Evolutionary conservation across 2,329 filamentous ascomycete genomes (phyloP), one percentile per base, ranked within the genome.

Genomic region (Aspergillus thermomutatus): DNA sequence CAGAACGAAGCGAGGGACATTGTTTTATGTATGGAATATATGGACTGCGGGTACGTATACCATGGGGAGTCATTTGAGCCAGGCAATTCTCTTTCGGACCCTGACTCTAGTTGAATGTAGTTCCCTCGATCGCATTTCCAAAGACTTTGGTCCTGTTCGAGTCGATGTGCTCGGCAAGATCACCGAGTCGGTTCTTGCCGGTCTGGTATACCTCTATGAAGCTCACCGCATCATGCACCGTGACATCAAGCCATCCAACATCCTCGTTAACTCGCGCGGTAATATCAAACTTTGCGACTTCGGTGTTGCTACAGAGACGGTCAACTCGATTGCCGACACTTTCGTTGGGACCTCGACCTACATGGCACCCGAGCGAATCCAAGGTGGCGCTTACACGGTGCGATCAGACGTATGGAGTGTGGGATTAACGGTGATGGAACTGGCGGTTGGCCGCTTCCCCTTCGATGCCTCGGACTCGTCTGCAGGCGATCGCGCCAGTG

Each of bases 21-120:
- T 57, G 95, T 97, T 66, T 93, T 99, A 88, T 99, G 94, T 75
- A 99, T 99, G 94, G 94, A 99, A 75, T 97, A 99, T 73, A 96
- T 96, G 91, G 94, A 99, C 76, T 91, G 93, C 72, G 94, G 94
- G 94, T 97, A 83, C 76, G 90, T 79, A 27, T n/a, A 46, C 9
- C 48, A 26, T 49, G 9, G 4, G 14, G 11, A 34, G 31, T 21
- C 10, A 17, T 31, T 19, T 14, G 14, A n/a, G 10, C 21, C 40
- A 52, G 17, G 50, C 49, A n/a, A 54, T 19, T 41, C 19, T 52
- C 56, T 47, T 50, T 57, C 47, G 55, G 52, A 40, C 46, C 37
- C 41, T 43, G 48, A 19, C 41, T 50, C 55, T 65, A 49, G 66
- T 61, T 59, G 34, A 62, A 64, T 56, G 61, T 72, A 97, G 94